Percentiles rank a stretch among this genome's conserved stretches.
Evolutionary conservation across 2,329 filamentous ascomycete genomes (phyloP).

Genomic region (Stagonosporopsis rhizophila): DNA sequence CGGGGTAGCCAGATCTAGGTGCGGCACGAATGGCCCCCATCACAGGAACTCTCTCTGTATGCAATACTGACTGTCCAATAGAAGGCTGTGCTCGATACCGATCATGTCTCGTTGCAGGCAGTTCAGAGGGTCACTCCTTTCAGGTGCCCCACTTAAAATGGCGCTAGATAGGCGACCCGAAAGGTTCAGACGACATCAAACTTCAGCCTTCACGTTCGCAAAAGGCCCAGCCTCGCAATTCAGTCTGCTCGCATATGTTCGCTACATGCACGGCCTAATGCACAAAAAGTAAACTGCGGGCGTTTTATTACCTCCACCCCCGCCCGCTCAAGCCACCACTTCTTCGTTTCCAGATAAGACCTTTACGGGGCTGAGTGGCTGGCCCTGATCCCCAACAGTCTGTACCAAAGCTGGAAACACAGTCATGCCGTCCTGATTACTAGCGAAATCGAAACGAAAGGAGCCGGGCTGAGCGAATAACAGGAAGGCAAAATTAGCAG

Average conservation of each 20-base stretch:
- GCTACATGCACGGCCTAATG: not conserved
- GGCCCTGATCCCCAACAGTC: constrained; percentile 32
- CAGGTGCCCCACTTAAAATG: not conserved
- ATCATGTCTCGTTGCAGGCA: constrained; percentile 3
- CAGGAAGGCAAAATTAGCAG: constrained; percentile 36
- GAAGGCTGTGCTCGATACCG: not conserved
- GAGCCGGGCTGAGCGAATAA: constrained; percentile 42
- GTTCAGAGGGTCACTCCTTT: not conserved
- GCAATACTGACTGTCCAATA: not conserved
- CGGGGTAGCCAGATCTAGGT: not conserved
- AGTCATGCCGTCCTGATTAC: constrained; percentile 18
- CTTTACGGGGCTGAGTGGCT: constrained; percentile 22
- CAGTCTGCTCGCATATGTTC: not conserved
- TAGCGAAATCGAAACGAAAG: constrained; percentile 38
- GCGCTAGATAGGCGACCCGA: constrained; percentile 2
- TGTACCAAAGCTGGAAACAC: constrained; percentile 42
- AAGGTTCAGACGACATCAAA: not conserved
- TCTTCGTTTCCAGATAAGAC: constrained; percentile 28
- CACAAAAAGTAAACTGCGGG: not conserved
- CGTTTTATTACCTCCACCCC: not conserved
- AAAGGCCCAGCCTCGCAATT: not conserved
- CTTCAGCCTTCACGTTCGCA: not conserved
- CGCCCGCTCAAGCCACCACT: constrained; percentile 8
- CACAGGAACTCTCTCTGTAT: not conserved
- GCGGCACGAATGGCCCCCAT: not conserved